Evolutionary conservation across 2,329 filamentous ascomycete genomes (phyloP), one percentile per base, ranked within the genome.

Genomic region (Ascochyta lentis): DNA sequence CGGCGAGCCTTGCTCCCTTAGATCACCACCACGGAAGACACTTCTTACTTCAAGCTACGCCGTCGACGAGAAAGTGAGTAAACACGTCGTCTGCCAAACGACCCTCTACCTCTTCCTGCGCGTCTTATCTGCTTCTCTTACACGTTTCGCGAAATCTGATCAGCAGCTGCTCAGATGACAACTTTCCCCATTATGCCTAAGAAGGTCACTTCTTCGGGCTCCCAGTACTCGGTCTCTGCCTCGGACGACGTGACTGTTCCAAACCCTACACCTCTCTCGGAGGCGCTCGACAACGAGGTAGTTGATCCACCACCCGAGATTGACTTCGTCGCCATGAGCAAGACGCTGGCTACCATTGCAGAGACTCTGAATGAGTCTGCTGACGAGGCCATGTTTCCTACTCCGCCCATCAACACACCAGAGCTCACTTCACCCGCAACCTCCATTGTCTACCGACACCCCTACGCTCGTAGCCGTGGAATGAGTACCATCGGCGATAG

Each of bases 401-500:
- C 64, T 4, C 69, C 69, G 13, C 72, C 71, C 6, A 62, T 68
- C 54, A 72, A 73, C 56, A 72, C 70, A 0, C 72, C 71, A 6
- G 55, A 52, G 6, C 22, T 61, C 7, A 61, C 65, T 48, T 71
- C 69, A 9, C 72, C 71, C 2, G 60, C 65, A n/a, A 63, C 65
- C 3, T 73, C 69, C 7, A 46, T 70, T 27, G 31, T 58, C 10
- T 58, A 56, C 26, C 61, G 59, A 6, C 26, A 58, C 37, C 43
- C 38, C 6, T 24, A 48, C 9, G 22, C 37, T 8, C 71, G 71
- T 26, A 50, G 50, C 42, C 68, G 70, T 43, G 87, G 92, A 72
- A 85, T 91, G 75, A 84, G 81, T 63, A 85, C 96, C 16, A 92
- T 98, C 71, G 93, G 93, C 72, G 94, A 95, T 63, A 92, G 94